These are phyloP conservation scores for Coemansia sp. DNA, from an alignment of 192 early-diverging fungal genomes.

Conservation along the genomic window DNA sequence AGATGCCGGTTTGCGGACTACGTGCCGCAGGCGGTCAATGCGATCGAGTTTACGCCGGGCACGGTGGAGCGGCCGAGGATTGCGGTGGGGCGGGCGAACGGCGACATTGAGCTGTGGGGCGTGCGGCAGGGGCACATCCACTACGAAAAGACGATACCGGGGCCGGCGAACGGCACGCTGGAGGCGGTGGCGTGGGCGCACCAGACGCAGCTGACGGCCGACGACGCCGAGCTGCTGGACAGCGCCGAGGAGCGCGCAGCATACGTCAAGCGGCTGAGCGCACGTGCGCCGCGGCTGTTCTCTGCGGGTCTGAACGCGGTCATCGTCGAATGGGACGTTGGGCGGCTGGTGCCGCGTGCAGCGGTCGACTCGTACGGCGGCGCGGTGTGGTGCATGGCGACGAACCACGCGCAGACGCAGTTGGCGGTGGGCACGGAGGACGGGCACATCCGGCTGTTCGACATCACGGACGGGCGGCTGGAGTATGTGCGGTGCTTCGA, in stretches of 20 bases:
- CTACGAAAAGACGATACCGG: conserved; percentile 85
- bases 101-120: conserved; percentile 93
- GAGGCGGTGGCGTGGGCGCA: conserved; percentile 84
- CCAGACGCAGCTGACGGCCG: conserved; percentile 60
- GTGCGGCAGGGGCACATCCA: conserved; percentile 58
- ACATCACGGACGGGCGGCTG: conserved; percentile 72
- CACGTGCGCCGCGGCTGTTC: conserved; percentile 72
- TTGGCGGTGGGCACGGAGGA: conserved; percentile 94
- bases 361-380: conserved; percentile 83
- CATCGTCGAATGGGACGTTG: conserved; percentile 86
- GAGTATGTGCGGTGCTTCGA: conserved; percentile 68
- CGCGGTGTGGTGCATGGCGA: conserved; percentile 90
- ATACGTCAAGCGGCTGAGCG: conserved; percentile 46
- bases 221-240: conserved; percentile 66
- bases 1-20: conserved; percentile 86
- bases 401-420: conserved; percentile 67
- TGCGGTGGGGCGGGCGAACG: conserved; percentile 87
- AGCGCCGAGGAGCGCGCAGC: conserved; percentile 59
- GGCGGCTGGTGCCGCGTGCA: conserved; percentile 60
- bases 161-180: conserved; percentile 66
- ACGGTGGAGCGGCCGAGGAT: conserved; percentile 53
- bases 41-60: conserved; percentile 73
- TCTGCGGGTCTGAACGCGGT: conserved; percentile 81
- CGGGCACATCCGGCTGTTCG: conserved; percentile 83
- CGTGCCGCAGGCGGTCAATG: conserved; percentile 78